These are phyloP conservation scores for Mycena rosella DNA, from an alignment of 768 basidiomycete genomes.

Conservation along the genomic window DNA sequence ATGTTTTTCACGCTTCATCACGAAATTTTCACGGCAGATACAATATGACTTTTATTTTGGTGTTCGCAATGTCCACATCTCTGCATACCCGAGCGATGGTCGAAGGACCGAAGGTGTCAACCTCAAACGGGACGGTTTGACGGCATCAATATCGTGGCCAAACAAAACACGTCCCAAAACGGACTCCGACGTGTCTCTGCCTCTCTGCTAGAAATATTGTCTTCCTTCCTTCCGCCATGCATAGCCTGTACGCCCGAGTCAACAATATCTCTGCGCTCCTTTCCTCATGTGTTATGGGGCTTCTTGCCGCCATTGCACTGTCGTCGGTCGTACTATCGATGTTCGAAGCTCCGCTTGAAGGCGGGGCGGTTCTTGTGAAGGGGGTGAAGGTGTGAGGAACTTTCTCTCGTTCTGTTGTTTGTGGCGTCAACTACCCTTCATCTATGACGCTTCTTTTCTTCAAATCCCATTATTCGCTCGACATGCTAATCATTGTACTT, in stretches of 20 bases:
- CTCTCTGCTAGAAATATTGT: no score
- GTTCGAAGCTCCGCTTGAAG: constrained; percentile 61
- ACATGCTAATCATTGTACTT: background rate
- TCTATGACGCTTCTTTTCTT: no score
- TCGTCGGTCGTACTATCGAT: constrained; percentile 75
- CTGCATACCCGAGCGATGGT: no score
- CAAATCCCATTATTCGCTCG: background rate
- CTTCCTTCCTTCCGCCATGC: constrained; percentile 60
- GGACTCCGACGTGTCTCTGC: background rate
- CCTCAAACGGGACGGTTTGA: no score
- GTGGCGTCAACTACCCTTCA: no score
- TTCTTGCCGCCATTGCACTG: constrained; percentile 78
- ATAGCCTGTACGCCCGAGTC: constrained; percentile 75
- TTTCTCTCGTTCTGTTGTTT: background rate
- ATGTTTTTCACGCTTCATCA: background rate
- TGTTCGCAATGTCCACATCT: no score
- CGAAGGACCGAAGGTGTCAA: no score
- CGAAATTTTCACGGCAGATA: background rate
- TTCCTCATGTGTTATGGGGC: constrained; percentile 79
- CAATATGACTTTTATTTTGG: no score
- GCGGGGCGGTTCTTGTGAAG: constrained; percentile 64
- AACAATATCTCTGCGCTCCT: constrained; percentile 82
- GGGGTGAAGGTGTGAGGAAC: constrained; percentile 81
- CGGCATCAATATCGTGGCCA: no score
- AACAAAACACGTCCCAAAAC: constrained; percentile 15